A percentile compares a stretch with the other conserved stretches of the same genome.
Evolutionary conservation across 257 asterid species (phyloP).

Genomic region (Coffea canephora): DNA sequence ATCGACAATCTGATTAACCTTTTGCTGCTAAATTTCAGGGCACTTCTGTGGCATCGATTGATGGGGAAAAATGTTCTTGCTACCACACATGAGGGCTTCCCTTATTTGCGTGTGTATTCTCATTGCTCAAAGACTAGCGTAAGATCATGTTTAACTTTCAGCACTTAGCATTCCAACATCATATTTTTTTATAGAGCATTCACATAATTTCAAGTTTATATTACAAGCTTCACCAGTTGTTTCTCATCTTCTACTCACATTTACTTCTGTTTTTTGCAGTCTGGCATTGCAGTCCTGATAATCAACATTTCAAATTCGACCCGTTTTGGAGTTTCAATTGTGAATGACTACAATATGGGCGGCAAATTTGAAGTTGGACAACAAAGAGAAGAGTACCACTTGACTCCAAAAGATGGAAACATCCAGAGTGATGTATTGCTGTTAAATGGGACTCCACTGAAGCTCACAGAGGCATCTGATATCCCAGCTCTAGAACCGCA

Average conservation of each 20-base stretch:
- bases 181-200: neutral
- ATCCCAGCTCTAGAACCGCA: constrained; percentile 58
- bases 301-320: constrained; percentile 83
- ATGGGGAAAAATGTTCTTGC: constrained; percentile 75
- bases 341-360: constrained; percentile 27
- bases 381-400: constrained; percentile 70
- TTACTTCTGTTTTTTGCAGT: constrained; percentile 27
- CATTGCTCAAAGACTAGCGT: constrained; percentile 70
- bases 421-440: constrained; percentile 62
- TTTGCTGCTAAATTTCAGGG: constrained; percentile 31
- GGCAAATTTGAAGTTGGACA: neutral
- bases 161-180: neutral
- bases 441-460: constrained; percentile 61
- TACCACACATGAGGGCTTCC: constrained; percentile 51
- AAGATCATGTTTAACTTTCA: constrained; percentile 20
- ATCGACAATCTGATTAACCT: neutral
- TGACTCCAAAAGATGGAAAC: constrained; percentile 67
- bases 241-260: neutral
- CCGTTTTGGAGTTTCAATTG: constrained; percentile 38
- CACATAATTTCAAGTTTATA: neutral
- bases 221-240: neutral
- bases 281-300: constrained; percentile 47
- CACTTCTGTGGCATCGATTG: constrained; percentile 72
- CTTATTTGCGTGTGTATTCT: constrained; percentile 58
- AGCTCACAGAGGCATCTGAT: constrained; percentile 49